Base-by-base conservation (phyloP, 768 basidiomycete species). In the Amanita rubescens region DNA sequence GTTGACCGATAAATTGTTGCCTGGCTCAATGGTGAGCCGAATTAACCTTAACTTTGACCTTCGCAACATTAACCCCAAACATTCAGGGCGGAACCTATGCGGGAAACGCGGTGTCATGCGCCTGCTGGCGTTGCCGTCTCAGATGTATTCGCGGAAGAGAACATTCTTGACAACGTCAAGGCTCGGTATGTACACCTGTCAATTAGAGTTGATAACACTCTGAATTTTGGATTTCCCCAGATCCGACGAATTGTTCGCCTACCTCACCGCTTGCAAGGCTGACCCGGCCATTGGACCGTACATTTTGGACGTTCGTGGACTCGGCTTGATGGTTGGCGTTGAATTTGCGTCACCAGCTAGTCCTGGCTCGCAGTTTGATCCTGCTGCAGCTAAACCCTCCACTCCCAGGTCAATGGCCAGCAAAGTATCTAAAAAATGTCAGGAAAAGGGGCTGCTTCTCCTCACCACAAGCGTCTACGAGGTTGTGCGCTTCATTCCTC, bases 381-480 rank as follows among this genome's bases (percentile, higher is more conserved):
- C 76, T 8, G 71, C 67, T 11, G 55, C 67, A 14, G 35, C 63
- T 60, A 56, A 60, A 62, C 37, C 55, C 3, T 57, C 61, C 15
- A 63, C 68, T 17, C 71, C 73, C 7, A 64, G 78, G 74, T 63
- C 62, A 35, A 71, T 94, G 54, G 85, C 92, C 3, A 72, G 74
- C 48, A 76, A 85, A 25, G 80, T 96, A 8, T 78, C 87, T 56
- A 81, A 81, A 63, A 82, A 79, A 62, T 96, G 94, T 67, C 74
- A 91, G 57, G 88, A 93, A 65, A 85, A 89, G 65, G 92, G 90
- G 19, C 69, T 97, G 73, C 66, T 96, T 46, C 80, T 95, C 37
- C 73, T 97, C 54, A 95, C 94, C 11, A 96, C 94, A 22, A 90
- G 87, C 48, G 76, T 90, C 22, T 94, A 88, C 66, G 87, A 94